These are phyloP conservation scores for Dissophora ornata DNA, from an alignment of 192 early-diverging fungal species.

Conservation along the genomic window DNA sequence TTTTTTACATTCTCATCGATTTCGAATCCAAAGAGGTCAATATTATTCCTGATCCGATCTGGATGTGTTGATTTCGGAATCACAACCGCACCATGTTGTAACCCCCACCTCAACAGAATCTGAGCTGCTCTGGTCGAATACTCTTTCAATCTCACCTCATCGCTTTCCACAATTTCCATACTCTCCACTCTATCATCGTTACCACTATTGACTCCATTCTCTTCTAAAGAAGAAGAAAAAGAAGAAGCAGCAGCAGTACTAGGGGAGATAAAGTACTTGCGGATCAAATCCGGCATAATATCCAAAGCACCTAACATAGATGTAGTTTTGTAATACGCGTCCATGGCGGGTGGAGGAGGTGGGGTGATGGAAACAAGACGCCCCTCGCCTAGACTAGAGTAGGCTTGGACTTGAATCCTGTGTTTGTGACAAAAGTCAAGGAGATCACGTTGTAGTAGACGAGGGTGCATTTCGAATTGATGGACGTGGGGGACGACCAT, in stretches of 20 bases:
- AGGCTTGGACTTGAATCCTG: slow-evolving; percentile 73
- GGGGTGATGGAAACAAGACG: slow-evolving; percentile 40
- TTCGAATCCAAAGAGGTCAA: slow-evolving; percentile 60
- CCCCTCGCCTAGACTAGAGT: slow-evolving; percentile 78
- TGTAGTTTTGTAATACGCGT: slow-evolving; percentile 20
- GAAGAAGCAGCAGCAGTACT: neutral
- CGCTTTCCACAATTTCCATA: neutral
- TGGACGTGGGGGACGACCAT: slow-evolving; percentile 72
- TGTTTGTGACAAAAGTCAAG: slow-evolving; percentile 65
- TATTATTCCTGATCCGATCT: slow-evolving; percentile 57
- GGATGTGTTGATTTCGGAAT: slow-evolving; percentile 73
- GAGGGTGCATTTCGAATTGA: slow-evolving; percentile 80
- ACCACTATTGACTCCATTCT: neutral
- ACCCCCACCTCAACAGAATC: slow-evolving; percentile 72
- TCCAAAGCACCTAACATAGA: slow-evolving; percentile 30
- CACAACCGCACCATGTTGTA: slow-evolving; percentile 71
- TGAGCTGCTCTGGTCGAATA: slow-evolving; percentile 56
- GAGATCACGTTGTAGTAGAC: slow-evolving; percentile 66
- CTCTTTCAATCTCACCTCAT: slow-evolving; percentile 16
- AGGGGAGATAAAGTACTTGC: slow-evolving; percentile 43
- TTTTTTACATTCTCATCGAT: too few species aligned
- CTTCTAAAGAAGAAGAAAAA: too few species aligned
- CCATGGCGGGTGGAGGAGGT: slow-evolving; percentile 22
- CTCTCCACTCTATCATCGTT: neutral
- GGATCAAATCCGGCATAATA: slow-evolving; percentile 48